Conservation (phyloP, 169 alveolate species). For the Cryptosporidium andersoni region DNA sequence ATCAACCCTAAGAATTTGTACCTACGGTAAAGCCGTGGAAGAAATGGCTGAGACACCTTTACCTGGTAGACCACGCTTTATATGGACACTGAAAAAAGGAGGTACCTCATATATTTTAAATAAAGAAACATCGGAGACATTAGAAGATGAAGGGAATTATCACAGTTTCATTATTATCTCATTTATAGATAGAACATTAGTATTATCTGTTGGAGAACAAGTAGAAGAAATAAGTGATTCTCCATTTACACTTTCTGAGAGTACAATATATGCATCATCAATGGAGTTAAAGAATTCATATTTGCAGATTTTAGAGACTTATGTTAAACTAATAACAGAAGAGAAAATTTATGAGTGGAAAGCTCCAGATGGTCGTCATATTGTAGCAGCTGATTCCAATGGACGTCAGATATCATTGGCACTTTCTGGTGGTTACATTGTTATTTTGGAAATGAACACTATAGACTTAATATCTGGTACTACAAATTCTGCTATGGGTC, state of each 20-base stretch:
- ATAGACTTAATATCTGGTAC: slow-evolving; percentile 52
- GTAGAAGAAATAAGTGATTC: slow-evolving; percentile 91
- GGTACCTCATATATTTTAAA: neutral
- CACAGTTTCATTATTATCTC: slow-evolving; percentile 93
- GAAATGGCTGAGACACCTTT: slow-evolving; percentile 94
- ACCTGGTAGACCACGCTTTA: slow-evolving; percentile 95
- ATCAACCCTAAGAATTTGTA: slow-evolving; percentile 90
- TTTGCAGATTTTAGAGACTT: slow-evolving; percentile 91
- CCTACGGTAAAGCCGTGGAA: slow-evolving; percentile 95
- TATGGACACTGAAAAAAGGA: slow-evolving; percentile 92
- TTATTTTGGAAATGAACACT: slow-evolving; percentile 72
- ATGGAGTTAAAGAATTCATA: slow-evolving; percentile 87
- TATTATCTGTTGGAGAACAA: slow-evolving; percentile 93
- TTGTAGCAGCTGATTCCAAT: slow-evolving; percentile 90
- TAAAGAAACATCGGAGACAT: neutral
- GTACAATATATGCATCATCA: slow-evolving; percentile 86
- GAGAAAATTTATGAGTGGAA: slow-evolving; percentile 82
- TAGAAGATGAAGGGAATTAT: slow-evolving; percentile 71
- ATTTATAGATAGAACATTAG: slow-evolving; percentile 92
- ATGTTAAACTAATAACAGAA: slow-evolving; percentile 86
- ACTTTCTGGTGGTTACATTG: slow-evolving; percentile 70
- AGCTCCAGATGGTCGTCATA: slow-evolving; percentile 83
- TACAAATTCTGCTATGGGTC: slow-evolving; percentile 39
- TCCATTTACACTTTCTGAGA: slow-evolving; percentile 83
- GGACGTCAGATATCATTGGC: slow-evolving; percentile 90